phyloP scores from a whole-genome alignment of 2,329 filamentous ascomycete species.

The Colletotrichum somersetense region DNA sequence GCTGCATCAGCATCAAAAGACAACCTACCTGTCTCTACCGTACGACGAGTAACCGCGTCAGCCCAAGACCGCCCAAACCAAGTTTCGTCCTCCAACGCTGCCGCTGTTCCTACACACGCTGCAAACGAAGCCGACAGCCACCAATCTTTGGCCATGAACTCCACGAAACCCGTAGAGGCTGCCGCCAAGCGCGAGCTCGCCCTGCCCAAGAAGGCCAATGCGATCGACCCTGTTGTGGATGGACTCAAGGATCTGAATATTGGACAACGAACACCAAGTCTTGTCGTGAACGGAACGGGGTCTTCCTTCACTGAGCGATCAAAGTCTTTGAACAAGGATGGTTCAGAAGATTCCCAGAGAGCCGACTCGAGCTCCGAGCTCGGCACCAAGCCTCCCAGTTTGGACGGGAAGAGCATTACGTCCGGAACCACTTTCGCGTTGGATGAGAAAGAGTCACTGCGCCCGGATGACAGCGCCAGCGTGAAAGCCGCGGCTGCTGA shows the following conservation, averaged over 20 bases:
- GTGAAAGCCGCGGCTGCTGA: conserved; percentile 87
- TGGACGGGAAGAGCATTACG: conserved; percentile 94
- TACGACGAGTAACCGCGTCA: conserved; percentile 44
- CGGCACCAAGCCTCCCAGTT: conserved; percentile 85
- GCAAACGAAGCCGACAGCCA: conserved; percentile 24
- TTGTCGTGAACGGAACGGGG: conserved; percentile 65
- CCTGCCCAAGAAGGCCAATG: conserved; percentile 18
- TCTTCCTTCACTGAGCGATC: conserved; percentile 54
- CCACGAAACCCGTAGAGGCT: conserved; percentile 17
- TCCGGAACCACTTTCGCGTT: conserved; percentile 96
- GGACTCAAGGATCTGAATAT: conserved; percentile 50
- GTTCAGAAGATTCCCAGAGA: conserved; percentile 69
- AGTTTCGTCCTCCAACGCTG: neutral
- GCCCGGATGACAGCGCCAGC: conserved; percentile 95
- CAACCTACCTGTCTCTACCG: conserved; percentile 49
- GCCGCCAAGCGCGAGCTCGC: conserved; percentile 19
- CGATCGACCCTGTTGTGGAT: conserved; percentile 43
- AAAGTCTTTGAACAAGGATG: conserved; percentile 54
- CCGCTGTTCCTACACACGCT: conserved; percentile 10
- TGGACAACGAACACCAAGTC: conserved; percentile 53
- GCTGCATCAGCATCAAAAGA: conserved; percentile 61
- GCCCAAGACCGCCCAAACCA: conserved; percentile 38
- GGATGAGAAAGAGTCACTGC: conserved; percentile 95
- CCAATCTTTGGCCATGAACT: conserved; percentile 21
- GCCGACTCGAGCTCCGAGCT: conserved; percentile 74